Evolutionary conservation across 2,329 filamentous ascomycete species (phyloP).

Genomic region (Canariomyces notabilis): DNA sequence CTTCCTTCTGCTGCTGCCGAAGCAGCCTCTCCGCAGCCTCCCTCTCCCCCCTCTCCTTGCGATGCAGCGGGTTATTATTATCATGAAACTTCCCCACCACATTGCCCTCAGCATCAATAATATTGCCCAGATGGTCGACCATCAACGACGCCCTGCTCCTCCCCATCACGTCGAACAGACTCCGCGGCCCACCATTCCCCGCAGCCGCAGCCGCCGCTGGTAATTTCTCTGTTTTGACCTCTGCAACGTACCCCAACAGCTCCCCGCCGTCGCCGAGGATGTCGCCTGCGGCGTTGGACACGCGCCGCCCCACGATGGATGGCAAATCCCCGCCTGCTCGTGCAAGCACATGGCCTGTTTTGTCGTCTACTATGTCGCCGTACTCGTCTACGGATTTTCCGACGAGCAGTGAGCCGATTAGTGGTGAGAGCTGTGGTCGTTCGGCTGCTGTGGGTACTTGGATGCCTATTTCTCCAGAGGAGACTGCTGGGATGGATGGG

Average conservation of each 20-base stretch:
- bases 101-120: conserved; percentile 40
- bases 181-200: too few relatives aligned
- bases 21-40: conserved; percentile 32
- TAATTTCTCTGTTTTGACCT: conserved; percentile 35
- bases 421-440: conserved; percentile 27
- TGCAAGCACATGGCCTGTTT: conserved; percentile 45
- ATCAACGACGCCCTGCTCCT: conserved; percentile 32
- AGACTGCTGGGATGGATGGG: conserved; percentile 31
- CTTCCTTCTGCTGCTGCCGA: neutral
- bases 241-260: conserved; percentile 41
- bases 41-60: conserved; percentile 27
- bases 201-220: conserved; percentile 21
- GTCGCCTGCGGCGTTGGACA: conserved; percentile 41
- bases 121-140: conserved; percentile 43
- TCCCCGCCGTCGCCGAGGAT: conserved; percentile 41
- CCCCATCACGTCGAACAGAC: conserved; percentile 32
- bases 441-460: conserved; percentile 25
- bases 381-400: conserved; percentile 49
- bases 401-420: conserved; percentile 34
- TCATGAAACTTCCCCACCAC: conserved; percentile 45
- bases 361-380: conserved; percentile 47
- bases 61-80: conserved; percentile 42
- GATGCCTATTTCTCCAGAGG: conserved; percentile 31
- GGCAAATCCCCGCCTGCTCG: conserved; percentile 51
- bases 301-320: conserved; percentile 47